Percentiles rank a stretch among this genome's conserved stretches.
These are phyloP conservation scores for Psilocybe azurescens DNA, from an alignment of 768 basidiomycete genomes.

Conservation along the genomic window DNA sequence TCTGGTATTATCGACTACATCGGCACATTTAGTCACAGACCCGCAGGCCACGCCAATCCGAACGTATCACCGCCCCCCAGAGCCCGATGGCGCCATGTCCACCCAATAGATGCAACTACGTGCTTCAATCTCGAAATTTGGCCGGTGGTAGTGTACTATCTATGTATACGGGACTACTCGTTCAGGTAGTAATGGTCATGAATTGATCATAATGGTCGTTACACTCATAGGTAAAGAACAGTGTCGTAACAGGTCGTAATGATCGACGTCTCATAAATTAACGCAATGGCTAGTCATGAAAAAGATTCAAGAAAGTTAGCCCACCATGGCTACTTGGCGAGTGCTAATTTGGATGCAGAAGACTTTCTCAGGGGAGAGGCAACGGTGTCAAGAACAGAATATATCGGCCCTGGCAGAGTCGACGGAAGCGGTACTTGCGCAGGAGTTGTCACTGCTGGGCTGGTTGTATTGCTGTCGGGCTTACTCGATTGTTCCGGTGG, in stretches of 20 bases:
- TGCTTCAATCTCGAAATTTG: no score
- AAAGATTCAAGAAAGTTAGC: no score
- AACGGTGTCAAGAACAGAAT: constrained; percentile 12
- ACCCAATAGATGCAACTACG: constrained; percentile 34
- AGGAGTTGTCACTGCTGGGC: neutral
- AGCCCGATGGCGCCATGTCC: constrained; percentile 47
- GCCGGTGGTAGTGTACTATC: no score
- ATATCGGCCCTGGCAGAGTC: neutral
- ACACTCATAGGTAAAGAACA: neutral
- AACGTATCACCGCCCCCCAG: constrained; percentile 26
- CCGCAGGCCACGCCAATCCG: no score
- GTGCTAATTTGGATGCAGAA: neutral
- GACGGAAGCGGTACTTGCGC: neutral
- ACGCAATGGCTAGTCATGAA: no score
- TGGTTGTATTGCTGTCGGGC: neutral
- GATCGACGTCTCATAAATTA: no score
- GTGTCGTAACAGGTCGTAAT: neutral
- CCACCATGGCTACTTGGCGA: neutral
- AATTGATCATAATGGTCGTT: constrained; percentile 4
- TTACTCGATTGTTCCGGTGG: constrained; percentile 14
- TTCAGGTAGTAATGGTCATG: neutral
- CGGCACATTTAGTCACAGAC: constrained; percentile 36
- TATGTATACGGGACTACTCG: no score
- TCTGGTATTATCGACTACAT: constrained; percentile 49
- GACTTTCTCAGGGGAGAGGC: neutral